A percentile compares a stretch with the other conserved stretches of the same genome.
Evolutionary conservation across 768 basidiomycete species (phyloP).

Genomic region (Tephrocybe rancida): DNA sequence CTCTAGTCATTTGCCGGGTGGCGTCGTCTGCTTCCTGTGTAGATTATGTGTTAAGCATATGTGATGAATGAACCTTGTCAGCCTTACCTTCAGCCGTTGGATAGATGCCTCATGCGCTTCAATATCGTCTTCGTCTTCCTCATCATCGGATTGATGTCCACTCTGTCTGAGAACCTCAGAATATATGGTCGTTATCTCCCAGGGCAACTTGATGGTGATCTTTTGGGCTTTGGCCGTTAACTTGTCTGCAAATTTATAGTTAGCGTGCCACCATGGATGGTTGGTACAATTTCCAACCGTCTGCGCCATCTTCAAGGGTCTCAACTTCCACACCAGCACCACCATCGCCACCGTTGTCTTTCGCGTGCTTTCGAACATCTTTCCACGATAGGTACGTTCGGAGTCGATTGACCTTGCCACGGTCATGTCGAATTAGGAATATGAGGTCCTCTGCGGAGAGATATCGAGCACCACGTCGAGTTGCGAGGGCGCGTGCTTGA

Average conservation of each 20-base stretch:
- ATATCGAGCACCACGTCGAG: constrained; percentile 80
- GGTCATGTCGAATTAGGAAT: constrained; percentile 93
- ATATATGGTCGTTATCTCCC: constrained; percentile 93
- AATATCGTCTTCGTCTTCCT: constrained; percentile 94
- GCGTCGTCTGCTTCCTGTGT: constrained; percentile 90
- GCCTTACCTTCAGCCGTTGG: constrained; percentile 70
- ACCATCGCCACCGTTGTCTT: constrained; percentile 84
- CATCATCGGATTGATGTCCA: constrained; percentile 87
- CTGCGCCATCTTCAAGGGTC: constrained; percentile 79
- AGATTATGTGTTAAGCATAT: not conserved
- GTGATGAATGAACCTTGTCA: not conserved
- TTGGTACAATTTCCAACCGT: constrained; percentile 50
- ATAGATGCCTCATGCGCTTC: constrained; percentile 96
- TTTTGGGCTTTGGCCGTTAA: constrained; percentile 85
- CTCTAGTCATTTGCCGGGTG: constrained; percentile 93
- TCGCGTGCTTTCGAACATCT: constrained; percentile 93
- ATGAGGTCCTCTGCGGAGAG: constrained; percentile 94
- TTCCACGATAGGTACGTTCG: constrained; percentile 96
- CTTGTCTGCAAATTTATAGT: constrained; percentile 59
- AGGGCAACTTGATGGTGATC: constrained; percentile 92
- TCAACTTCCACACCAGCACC: constrained; percentile 84
- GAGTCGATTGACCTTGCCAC: constrained; percentile 91
- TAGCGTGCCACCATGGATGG: not conserved
- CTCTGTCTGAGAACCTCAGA: constrained; percentile 79
- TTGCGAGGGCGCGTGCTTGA: constrained; percentile 85